Base-by-base conservation (phyloP, 2,329 filamentous ascomycete species). In the Sporothrix inflata region DNA sequence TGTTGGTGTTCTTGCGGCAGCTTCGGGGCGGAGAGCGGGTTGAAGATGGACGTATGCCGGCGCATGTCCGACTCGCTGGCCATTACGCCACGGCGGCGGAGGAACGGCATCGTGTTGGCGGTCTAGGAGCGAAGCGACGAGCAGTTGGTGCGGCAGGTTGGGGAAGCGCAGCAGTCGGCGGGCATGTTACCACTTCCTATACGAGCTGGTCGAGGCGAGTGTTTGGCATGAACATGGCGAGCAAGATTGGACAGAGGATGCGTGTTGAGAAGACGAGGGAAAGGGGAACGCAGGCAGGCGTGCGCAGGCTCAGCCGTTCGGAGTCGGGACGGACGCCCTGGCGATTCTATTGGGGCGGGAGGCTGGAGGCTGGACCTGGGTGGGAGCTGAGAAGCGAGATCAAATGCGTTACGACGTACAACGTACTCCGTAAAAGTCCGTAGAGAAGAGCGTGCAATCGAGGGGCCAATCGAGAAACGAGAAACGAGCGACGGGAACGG, bases 21-120 rank as follows among this genome's bases (percentile, higher is more conserved):
- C 60, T 67, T 60, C 40, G 70, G 45, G 53, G 72, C 74, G 42
- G 76, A 72, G 65, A 79, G 74, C 57, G 80, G 78, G 72, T 81
- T 76, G 63, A 82, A 73, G 27, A 75, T 69, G 63, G 74, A 71
- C 73, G 83, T 84, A 76, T 86, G 86, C 70, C 85, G 85, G 79
- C 86, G 85, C 82, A 87, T 87, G 75, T 89, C 86, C 74, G 83
- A 84, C 79, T 89, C 87, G 83, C 85, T 88, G 81, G 84, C 86
- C 83, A 85, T 82, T 77, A 85, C 87, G 82, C 86, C 87, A 79
- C 86, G 87, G 80, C 87, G 87, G 82, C 87, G 87, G 81, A 89
- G 83, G 77, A 89, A 88, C 78, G 87, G 86, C 87, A 89, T 89
- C 77, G 75, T 81, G n/a, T 12, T 1, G 55, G 34, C 30, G 55